Percentiles rank a stretch among this genome's conserved stretches.
Conservation (phyloP, 139 green algal species). For the Eudorina sp. region DNA sequence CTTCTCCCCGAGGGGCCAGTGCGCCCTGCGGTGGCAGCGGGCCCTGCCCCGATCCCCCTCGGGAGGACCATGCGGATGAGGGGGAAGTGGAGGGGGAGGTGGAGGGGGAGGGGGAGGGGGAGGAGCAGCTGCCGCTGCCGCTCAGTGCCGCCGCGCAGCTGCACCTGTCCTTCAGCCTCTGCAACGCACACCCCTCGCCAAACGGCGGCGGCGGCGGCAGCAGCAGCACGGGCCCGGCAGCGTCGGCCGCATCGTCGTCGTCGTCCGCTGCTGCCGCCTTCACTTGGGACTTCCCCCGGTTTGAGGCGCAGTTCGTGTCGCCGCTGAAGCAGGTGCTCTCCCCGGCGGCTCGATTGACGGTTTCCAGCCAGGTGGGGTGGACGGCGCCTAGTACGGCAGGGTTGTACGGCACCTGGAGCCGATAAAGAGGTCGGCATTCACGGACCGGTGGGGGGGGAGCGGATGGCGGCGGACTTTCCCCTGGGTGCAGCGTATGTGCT, state of each 20-base stretch:
- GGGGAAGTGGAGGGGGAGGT: no score
- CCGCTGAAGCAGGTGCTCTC: constrained; percentile 36
- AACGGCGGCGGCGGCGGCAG: background rate
- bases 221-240: background rate
- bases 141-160: constrained; percentile 30
- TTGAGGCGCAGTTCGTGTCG: constrained; percentile 47
- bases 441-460: no score
- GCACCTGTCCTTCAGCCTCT: constrained; percentile 62
- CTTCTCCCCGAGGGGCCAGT: no score
- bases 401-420: no score
- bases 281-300: constrained; percentile 38
- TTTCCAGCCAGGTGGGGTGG: constrained; percentile 56
- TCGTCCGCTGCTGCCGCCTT: constrained; percentile 22
- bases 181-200: constrained; percentile 50
- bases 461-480: no score
- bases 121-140: constrained; percentile 22
- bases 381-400: no score
- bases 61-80: no score
- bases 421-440: no score
- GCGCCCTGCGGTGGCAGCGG: no score
- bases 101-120: no score
- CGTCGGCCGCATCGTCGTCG: background rate
- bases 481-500: no score
- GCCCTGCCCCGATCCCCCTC: no score
- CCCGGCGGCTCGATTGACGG: constrained; percentile 8